A percentile compares a stretch with the other conserved stretches of the same genome.
Evolutionary conservation across 1,284 basidiomycete species (phyloP).

Genomic region (Trichosporon faecale): DNA sequence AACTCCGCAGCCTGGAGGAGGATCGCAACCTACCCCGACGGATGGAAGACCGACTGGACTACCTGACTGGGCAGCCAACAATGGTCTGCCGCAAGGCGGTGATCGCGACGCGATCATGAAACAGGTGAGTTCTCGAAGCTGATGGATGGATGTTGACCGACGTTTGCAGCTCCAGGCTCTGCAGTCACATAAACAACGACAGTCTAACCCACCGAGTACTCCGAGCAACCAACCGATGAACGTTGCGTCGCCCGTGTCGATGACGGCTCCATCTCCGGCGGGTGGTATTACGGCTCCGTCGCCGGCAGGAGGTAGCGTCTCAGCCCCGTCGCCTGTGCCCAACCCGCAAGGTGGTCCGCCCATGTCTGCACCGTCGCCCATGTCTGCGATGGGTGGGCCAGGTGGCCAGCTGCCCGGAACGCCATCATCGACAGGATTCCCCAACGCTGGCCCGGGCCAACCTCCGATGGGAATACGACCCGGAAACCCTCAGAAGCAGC

Average conservation of each 20-base stretch:
- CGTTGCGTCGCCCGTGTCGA: slow-evolving; percentile 10
- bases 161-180: slow-evolving; percentile 35
- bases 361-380: background rate
- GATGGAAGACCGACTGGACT: slow-evolving; percentile 13
- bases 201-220: background rate
- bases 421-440: slow-evolving; percentile 6
- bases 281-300: slow-evolving; percentile 14
- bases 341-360: background rate
- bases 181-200: slow-evolving; percentile 32
- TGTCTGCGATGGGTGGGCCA: background rate
- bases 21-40: background rate
- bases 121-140: slow-evolving; percentile 33
- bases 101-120: slow-evolving; percentile 46
- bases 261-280: slow-evolving; percentile 20
- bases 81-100: slow-evolving; percentile 17
- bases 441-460: background rate
- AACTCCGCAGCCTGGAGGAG: slow-evolving; percentile 10
- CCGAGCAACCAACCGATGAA: slow-evolving; percentile 9
- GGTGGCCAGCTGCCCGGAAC: slow-evolving; percentile 3
- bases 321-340: slow-evolving; percentile 13
- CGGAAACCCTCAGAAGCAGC: slow-evolving; percentile 25
- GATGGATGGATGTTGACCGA: background rate
- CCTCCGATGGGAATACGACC: slow-evolving; percentile 10
- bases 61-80: slow-evolving; percentile 20
- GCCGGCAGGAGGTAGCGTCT: slow-evolving; percentile 15